Conservation (phyloP, 202 grass and related monocot species). For the Elaeis oleifera region DNA sequence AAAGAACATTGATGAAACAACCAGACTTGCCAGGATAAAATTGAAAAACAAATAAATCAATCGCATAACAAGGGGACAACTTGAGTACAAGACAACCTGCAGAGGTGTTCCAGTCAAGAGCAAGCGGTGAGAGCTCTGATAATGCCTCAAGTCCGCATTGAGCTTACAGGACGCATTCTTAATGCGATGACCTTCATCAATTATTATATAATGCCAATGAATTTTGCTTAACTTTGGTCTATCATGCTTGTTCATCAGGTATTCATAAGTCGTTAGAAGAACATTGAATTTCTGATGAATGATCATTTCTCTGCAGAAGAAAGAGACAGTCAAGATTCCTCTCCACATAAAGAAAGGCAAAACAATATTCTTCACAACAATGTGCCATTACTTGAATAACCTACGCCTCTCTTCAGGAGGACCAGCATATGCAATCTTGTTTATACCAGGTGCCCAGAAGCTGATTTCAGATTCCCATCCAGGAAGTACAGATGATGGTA, state of each 20-base stretch:
- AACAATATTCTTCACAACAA: constrained; percentile 3
- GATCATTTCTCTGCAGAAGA: constrained; percentile 83
- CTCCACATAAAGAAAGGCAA: not conserved
- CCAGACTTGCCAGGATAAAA: not conserved
- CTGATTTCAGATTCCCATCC: constrained; percentile 89
- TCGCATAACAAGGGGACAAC: too few species aligned
- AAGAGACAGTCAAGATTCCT: constrained; percentile 33
- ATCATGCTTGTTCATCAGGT: constrained; percentile 99
- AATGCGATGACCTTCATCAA: constrained; percentile 98
- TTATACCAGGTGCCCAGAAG: constrained; percentile 96
- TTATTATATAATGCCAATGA: constrained; percentile 99
- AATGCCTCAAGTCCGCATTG: constrained; percentile 94
- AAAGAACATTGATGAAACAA: constrained; percentile 2
- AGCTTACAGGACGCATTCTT: constrained; percentile 99
- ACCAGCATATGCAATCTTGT: constrained; percentile 94
- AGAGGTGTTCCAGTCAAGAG: constrained; percentile 93
- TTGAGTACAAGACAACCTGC: constrained; percentile 39
- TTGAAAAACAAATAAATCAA: constrained; percentile 15
- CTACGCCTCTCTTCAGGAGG: constrained; percentile 98
- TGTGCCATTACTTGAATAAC: constrained; percentile 73
- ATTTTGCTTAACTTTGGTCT: constrained; percentile 98
- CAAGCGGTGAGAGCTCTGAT: constrained; percentile 86
- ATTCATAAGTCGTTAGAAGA: constrained; percentile 95
- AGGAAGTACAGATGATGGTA: constrained; percentile 92
- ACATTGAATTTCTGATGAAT: constrained; percentile 98